Evolutionary conservation across 164 flowering plant species (phyloP).

Genomic region (Vitis amurensis): DNA sequence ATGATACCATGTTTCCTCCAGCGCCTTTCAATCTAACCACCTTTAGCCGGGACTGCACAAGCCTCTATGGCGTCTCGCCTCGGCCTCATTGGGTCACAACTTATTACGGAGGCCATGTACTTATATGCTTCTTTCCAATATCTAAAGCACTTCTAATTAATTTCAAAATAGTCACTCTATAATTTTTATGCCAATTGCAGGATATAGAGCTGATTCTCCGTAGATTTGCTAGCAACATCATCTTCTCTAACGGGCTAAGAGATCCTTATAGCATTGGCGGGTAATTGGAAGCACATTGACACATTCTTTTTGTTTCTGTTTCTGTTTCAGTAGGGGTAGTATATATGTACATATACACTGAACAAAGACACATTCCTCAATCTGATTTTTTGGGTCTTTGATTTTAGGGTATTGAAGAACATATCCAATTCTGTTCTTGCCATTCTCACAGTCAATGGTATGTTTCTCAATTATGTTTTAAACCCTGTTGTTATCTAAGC

Average conservation of each 20-base stretch:
- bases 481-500: neutral
- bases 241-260: constrained; percentile 73
- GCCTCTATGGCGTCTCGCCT: constrained; percentile 44
- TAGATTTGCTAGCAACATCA: constrained; percentile 71
- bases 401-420: constrained; percentile 45
- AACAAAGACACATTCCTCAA: no score
- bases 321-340: no score
- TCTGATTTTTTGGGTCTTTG: neutral
- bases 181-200: constrained; percentile 26
- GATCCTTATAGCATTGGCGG: constrained; percentile 81
- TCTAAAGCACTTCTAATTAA: no score
- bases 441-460: constrained; percentile 39
- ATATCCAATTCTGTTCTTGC: constrained; percentile 55
- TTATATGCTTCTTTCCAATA: constrained; percentile 1
- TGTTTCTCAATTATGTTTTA: neutral
- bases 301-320: no score
- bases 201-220: constrained; percentile 46
- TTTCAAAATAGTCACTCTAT: neutral
- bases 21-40: constrained; percentile 32
- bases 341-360: no score
- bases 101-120: constrained; percentile 67
- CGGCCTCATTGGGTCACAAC: constrained; percentile 70
- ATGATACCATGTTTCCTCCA: constrained; percentile 51
- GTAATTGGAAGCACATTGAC: constrained; percentile 26
- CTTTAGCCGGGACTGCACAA: constrained; percentile 27